Evolutionary conservation across 169 alveolate genomes (phyloP), one percentile per base, ranked within the genome.

Genomic region (Cryptosporidium viatorum): DNA sequence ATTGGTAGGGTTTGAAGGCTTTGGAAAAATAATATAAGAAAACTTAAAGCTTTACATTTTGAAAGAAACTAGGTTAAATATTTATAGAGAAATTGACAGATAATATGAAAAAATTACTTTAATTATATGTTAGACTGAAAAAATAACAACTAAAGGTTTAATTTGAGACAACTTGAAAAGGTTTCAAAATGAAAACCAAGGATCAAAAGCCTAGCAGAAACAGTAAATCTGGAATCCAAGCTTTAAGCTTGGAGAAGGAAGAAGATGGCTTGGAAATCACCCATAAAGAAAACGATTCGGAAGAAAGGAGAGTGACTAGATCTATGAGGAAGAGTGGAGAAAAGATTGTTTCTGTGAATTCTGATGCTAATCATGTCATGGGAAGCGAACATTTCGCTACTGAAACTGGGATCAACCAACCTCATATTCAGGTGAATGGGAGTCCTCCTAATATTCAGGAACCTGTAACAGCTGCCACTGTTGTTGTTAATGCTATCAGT

Each of bases 271-370:
- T 18, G 59, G 59, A 37, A 16, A 16, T 37, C 14, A 23, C 0
- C 12, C 48, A 68, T 10, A 70, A 48, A 62, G 65, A 70, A 31
- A 70, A 29, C 7, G 85, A 51, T 9, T 26, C 55, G 1, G 86
- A 75, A 16, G 73, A 75, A 51, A 60, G 86, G 29, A 75, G 86
- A 59, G 73, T 75, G 29, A 75, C 86, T 12, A 75, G 86, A 39
- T 75, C 86, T 18, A 75, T 75, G 86, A 75, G 48, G 23, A 75
- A 60, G 73, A 41, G 60, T 59, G 73, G 21, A 23, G 86, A 59
- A 10, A 26, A 65, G 71, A 26, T 26, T 1, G 43, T 35, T 26
- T 65, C 14, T 31, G 31, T 10, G 71, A 9, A 29, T n/a, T 35
- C 41, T n/a, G 29, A 33, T 39, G 33, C 18, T 29, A 29, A 65